These are phyloP conservation scores for Vanrija sp. DNA, from an alignment of 1,284 basidiomycete genomes.

Conservation along the genomic window DNA sequence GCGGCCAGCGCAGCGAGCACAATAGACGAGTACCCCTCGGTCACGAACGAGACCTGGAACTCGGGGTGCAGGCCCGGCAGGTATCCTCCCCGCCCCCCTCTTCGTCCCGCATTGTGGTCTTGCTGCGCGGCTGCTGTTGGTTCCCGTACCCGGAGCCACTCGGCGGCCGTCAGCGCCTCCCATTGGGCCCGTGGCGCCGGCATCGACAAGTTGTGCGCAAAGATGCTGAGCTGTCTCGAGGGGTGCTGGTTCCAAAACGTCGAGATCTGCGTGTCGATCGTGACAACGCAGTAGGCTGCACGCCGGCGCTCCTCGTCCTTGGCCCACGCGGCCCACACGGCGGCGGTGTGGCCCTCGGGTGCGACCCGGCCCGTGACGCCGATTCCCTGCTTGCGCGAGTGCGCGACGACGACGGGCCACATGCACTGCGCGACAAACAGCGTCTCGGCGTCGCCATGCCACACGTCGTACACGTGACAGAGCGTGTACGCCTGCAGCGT, in stretches of 20 bases:
- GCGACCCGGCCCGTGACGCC: constrained; percentile 19
- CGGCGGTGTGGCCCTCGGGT: constrained; percentile 21
- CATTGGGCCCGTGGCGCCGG: constrained; percentile 31
- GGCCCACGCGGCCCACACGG: constrained; percentile 41
- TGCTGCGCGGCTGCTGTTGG: neutral
- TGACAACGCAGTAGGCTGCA: constrained; percentile 36
- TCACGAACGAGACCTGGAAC: constrained; percentile 28
- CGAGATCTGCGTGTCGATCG: constrained; percentile 41
- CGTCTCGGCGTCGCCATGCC: constrained; percentile 32
- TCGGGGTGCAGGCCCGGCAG: constrained; percentile 39
- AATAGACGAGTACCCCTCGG: constrained; percentile 33
- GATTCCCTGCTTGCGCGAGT: constrained; percentile 41
- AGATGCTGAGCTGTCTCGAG: constrained; percentile 37
- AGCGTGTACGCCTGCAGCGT: constrained; percentile 36
- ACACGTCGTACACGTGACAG: constrained; percentile 41
- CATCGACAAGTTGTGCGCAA: constrained; percentile 38
- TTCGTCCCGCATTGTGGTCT: neutral
- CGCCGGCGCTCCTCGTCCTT: constrained; percentile 41
- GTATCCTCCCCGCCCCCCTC: constrained; percentile 7
- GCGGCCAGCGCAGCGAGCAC: constrained; percentile 28
- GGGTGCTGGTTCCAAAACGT: constrained; percentile 42
- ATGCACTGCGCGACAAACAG: constrained; percentile 40
- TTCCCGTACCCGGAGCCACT: constrained; percentile 28
- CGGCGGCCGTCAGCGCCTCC: constrained; percentile 31
- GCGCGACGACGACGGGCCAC: constrained; percentile 41